Conservation (phyloP, 2,329 filamentous ascomycete genomes). For the Cadophora malorum region DNA sequence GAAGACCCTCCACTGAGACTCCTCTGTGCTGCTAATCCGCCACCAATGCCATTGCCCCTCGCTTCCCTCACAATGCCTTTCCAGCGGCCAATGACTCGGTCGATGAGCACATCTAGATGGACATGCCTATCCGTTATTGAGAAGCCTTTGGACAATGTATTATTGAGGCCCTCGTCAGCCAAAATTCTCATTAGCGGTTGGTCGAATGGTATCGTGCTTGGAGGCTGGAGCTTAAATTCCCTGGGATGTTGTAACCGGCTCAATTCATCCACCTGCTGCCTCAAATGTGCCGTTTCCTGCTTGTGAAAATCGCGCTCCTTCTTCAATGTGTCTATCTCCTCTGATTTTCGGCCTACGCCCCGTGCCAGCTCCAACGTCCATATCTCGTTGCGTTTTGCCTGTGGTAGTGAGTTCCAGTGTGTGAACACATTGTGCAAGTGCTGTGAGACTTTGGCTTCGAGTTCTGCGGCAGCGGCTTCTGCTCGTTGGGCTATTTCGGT, state of each 20-base stretch:
- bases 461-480: constrained; percentile 48
- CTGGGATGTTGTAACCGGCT: constrained; percentile 64
- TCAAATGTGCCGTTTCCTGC: constrained; percentile 64
- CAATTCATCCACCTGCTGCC: constrained; percentile 63
- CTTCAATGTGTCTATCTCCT: constrained; percentile 58
- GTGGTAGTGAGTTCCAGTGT: constrained; percentile 73
- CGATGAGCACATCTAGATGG: constrained; percentile 59
- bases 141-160: constrained; percentile 50
- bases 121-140: constrained; percentile 57
- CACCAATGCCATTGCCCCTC: constrained; percentile 45
- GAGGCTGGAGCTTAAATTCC: constrained; percentile 61
- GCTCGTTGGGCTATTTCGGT: constrained; percentile 46
- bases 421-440: constrained; percentile 80
- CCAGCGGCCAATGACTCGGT: constrained; percentile 66
- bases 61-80: constrained; percentile 64
- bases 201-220: constrained; percentile 59
- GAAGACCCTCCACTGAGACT: constrained; percentile 47
- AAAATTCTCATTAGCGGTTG: constrained; percentile 55
- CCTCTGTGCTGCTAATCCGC: constrained; percentile 58
- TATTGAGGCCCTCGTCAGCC: constrained; percentile 51
- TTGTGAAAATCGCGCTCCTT: constrained; percentile 50
- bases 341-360: constrained; percentile 61
- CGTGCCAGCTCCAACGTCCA: constrained; percentile 68
- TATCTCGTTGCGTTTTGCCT: constrained; percentile 61
- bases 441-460: constrained; percentile 73